A percentile compares a stretch with the other conserved stretches of the same genome.
phyloP scores from a whole-genome alignment of 2,329 filamentous ascomycete genomes.

The Fusarium sp. region DNA sequence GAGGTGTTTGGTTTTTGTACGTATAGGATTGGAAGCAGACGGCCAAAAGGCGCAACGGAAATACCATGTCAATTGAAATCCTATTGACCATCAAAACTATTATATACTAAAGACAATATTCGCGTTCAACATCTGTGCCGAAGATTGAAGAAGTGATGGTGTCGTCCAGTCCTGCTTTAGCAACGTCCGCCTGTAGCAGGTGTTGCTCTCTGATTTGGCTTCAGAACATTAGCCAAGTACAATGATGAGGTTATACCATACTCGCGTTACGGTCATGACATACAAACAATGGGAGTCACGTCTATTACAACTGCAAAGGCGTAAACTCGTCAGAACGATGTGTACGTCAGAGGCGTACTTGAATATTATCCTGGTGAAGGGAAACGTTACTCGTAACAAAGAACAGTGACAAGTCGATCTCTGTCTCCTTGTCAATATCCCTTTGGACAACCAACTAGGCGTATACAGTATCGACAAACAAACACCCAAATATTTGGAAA shows the following conservation, averaged over 20 bases:
- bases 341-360: neutral
- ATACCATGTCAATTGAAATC: slow-evolving; percentile 39
- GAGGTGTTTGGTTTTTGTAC: slow-evolving; percentile 46
- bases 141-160: neutral
- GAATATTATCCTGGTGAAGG: neutral
- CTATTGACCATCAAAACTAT: slow-evolving; percentile 24
- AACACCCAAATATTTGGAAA: neutral
- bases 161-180: neutral
- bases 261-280: neutral
- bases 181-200: no score
- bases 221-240: neutral
- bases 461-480: neutral
- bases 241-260: neutral
- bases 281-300: neutral
- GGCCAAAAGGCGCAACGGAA: slow-evolving; percentile 33
- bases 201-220: neutral
- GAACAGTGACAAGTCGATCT: no score
- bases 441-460: neutral
- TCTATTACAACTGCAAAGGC: neutral
- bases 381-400: neutral
- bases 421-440: neutral
- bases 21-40: slow-evolving; percentile 43
- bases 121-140: neutral
- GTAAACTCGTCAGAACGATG: neutral
- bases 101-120: neutral